Conservation (phyloP, 148 eudicot genomes). For the Spergularia bocconei region DNA sequence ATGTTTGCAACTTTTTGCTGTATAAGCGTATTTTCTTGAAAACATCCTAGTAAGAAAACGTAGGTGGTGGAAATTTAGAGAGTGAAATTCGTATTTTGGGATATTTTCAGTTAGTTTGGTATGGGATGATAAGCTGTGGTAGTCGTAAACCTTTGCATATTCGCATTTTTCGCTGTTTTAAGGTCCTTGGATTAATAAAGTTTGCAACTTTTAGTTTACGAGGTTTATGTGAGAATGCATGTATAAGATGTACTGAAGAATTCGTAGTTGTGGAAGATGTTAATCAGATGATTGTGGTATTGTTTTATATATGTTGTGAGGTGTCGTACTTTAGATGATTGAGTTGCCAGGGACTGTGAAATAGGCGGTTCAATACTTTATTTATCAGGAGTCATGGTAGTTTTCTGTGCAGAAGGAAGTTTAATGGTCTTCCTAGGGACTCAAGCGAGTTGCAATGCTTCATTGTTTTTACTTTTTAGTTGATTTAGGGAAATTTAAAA, state of each 20-base stretch:
- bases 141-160: no score
- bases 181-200: neutral
- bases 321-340: neutral
- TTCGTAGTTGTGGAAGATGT: neutral
- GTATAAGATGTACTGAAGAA: neutral
- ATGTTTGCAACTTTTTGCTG: no score
- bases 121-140: no score
- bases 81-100: no score
- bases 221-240: neutral
- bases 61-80: no score
- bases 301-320: neutral
- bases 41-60: no score
- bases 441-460: neutral
- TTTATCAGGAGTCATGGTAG: neutral
- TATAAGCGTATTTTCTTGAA: no score
- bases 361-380: neutral
- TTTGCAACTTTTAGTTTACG: neutral
- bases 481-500: neutral
- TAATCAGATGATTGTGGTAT: neutral
- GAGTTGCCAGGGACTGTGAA: neutral
- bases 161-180: no score
- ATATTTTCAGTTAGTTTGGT: no score
- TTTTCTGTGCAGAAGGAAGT: neutral
- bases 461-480: no score
- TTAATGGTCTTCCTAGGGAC: neutral